Percentiles rank a stretch among this genome's conserved stretches.
Evolutionary conservation across 2,329 filamentous ascomycete species (phyloP).

Genomic region (Xylariaceae sp.): DNA sequence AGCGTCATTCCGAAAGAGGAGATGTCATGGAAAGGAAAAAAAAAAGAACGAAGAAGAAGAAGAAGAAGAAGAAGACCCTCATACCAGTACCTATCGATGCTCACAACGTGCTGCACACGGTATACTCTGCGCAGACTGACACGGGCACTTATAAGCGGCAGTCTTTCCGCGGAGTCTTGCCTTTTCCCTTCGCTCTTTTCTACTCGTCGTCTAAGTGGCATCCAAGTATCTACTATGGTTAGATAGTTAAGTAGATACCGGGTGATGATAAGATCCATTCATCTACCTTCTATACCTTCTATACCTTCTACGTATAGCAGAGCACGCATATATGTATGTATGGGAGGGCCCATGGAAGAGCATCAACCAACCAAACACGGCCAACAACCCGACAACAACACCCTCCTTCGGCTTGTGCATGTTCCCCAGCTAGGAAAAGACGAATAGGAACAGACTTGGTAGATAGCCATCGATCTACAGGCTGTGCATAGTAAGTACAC

Average conservation of each 20-base stretch:
- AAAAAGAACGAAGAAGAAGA: background rate
- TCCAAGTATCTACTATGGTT: no score
- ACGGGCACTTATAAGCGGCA: no score
- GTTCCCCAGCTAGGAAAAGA: background rate
- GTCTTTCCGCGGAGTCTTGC: no score
- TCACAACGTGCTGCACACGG: no score
- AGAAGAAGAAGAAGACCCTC: background rate
- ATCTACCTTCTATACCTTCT: no score
- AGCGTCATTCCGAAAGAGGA: background rate
- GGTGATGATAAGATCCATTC: no score
- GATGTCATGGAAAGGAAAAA: background rate
- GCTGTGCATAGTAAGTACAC: no score
- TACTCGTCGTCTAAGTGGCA: no score
- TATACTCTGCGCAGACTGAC: no score
- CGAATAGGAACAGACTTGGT: background rate
- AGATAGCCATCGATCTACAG: no score
- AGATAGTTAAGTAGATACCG: no score
- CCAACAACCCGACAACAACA: constrained; percentile 2
- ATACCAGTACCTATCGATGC: background rate
- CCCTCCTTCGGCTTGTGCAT: background rate
- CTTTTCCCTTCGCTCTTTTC: no score
- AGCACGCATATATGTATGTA: background rate
- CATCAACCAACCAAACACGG: constrained; percentile 6
- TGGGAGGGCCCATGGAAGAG: background rate
- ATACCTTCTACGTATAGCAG: background rate